Percentiles rank a stretch among this genome's conserved stretches.
These are phyloP conservation scores for Capsella rubella DNA, from an alignment of 441 rosid species.

Conservation along the genomic window DNA sequence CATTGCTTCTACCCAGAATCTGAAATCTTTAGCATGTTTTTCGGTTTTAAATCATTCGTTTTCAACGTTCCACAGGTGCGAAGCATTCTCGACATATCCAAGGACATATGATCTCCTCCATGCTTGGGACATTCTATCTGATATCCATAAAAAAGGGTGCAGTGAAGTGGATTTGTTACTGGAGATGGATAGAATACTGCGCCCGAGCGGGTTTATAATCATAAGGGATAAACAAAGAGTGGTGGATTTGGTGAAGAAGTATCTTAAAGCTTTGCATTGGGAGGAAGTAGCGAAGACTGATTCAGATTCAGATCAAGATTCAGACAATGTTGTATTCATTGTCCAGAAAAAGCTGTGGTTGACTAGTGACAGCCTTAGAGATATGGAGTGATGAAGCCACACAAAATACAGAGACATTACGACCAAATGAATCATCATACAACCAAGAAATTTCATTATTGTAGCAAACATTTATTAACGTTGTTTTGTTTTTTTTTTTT, in stretches of 20 bases:
- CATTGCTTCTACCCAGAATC: neutral
- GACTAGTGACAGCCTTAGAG: slow-evolving; percentile 80
- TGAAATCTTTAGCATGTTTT: neutral
- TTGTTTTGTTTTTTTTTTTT: neutral
- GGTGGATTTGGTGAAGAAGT: slow-evolving; percentile 71
- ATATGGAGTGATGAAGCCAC: slow-evolving; percentile 60
- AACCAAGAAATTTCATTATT: slow-evolving; percentile 23
- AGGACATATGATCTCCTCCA: slow-evolving; percentile 92
- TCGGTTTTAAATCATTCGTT: neutral
- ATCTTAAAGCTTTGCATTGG: slow-evolving; percentile 82
- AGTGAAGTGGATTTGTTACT: slow-evolving; percentile 79
- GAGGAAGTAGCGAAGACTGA: slow-evolving; percentile 70
- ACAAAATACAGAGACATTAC: slow-evolving; percentile 18
- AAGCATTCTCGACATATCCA: slow-evolving; percentile 88
- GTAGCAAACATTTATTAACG: slow-evolving; percentile 24
- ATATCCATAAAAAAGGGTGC: slow-evolving; percentile 81
- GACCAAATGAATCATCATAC: slow-evolving; percentile 17
- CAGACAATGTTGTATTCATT: slow-evolving; percentile 50
- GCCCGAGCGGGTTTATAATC: slow-evolving; percentile 85
- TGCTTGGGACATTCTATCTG: slow-evolving; percentile 84
- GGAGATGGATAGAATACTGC: slow-evolving; percentile 91
- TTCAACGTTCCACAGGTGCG: slow-evolving; percentile 66
- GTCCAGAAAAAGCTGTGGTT: slow-evolving; percentile 88
- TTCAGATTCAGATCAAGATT: slow-evolving; percentile 63
- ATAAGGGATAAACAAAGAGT: slow-evolving; percentile 71